Base-by-base conservation (phyloP, 2,329 filamentous ascomycete species). In the Colletotrichum coccodes region DNA sequence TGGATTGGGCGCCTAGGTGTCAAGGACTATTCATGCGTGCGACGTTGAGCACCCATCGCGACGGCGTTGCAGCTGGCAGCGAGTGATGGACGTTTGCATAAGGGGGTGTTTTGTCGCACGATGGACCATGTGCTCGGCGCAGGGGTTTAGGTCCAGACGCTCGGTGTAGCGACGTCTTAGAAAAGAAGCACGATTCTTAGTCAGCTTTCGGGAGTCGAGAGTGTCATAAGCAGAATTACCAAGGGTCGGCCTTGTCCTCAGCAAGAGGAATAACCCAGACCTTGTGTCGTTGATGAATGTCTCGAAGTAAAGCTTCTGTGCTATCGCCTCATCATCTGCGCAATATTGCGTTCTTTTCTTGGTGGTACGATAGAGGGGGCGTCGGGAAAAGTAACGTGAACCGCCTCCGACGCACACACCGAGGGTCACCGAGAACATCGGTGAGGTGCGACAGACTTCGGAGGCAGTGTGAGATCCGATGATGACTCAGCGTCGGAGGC, bases 121-220 rank as follows among this genome's bases (percentile, higher is more conserved):
- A 56, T 60, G 26, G 49, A 26, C 60, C 32, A 23, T 36, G 36
- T 28, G 36, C 59, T 40, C 18, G 40, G 61, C 47, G 40, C 36
- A 42, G 38, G 65, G 60, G 54, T 54, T 49, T 34, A 49, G 42
- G 54, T 60, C 66, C 66, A 68, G 66, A 65, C 66, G 49, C n/a
- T 60, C 28, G 42, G 54, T 60, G 62, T 68, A n/a, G 38, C 50
- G 53, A 68, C 26, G 23, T 52, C 64, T 56, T 65, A 68, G 66
- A 66, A 68, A 68, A 66, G 66, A 52, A 50, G 8, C 21, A 30
- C n/a, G 1, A 12, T 36, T 52, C 50, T 57, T 63, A 49, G 60
- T 63, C 52, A 58, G 50, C 26, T 16, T 52, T 49, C 7, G 56
- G 36, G 36, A 5, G 14, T 6, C 6, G 5, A 18, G 30, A 14